Base-by-base conservation (phyloP, 2,329 filamentous ascomycete species). In the Talaromyces sp. region DNA sequence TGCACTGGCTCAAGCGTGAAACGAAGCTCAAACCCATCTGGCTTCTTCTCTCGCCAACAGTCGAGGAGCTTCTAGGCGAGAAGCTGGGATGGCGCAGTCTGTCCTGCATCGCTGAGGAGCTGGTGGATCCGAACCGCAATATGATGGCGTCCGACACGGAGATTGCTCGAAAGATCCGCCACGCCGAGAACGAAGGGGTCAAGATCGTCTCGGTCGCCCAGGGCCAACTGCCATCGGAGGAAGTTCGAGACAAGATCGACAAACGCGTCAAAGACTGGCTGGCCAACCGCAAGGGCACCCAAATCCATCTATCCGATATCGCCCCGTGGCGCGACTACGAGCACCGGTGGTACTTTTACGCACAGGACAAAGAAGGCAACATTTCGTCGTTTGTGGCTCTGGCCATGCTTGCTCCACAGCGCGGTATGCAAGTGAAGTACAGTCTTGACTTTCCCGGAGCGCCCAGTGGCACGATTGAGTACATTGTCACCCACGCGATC, bases 361-460 rank as follows among this genome's bases (percentile, higher is more conserved):
- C 91, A 10, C 83, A 88, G 66, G 90, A 90, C 66, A 82, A 85
- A 70, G 84, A 90, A 17, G 90, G 90, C 65, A 85, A 83, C 63
- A 85, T 97, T 61, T 83, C 83, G 49, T 88, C 89, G 36, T 84
- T 97, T 62, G 88, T 93, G n/a, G 88, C 93, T 9, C 81, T 97
- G 69, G 90, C 90, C 58, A 90, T 92, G 74, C 85, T 97, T 30
- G 85, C 89, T 3, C 91, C 92, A 1, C 81, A 85, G 39, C 86
- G 96, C 72, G 93, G 93, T 59, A 96, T 92, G 86, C 93, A 97
- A 79, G 88, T 96, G 72, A 97, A 97, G 80, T 96, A 95, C 81
- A 90, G 90, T n/a, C 86, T 97, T 59, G 92, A 97, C 76, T 96
- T 97, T 82, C 93, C 92, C 0, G 86, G 85, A 28, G 85, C 92